phyloP scores from a whole-genome alignment of 2,329 filamentous ascomycete genomes.

The Aspergillus brunneoviolaceus region DNA sequence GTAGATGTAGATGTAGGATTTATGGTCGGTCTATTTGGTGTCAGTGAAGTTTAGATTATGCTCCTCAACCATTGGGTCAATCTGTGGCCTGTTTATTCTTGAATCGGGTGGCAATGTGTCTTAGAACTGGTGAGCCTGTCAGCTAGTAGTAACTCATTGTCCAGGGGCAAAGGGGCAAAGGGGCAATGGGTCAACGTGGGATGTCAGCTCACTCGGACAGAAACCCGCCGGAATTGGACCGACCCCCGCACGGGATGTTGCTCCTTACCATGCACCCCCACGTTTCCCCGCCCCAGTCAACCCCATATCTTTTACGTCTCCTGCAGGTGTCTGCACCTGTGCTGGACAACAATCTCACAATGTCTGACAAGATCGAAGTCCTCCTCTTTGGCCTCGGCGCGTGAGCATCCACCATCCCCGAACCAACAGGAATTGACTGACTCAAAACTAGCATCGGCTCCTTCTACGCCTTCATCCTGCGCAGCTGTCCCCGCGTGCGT shows the following conservation, averaged over 20 bases:
- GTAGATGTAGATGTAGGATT: too few species aligned
- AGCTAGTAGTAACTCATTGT: too few species aligned
- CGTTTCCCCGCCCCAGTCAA: background rate
- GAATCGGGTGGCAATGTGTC: too few species aligned
- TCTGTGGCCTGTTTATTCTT: too few species aligned
- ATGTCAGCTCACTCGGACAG: background rate
- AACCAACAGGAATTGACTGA: background rate
- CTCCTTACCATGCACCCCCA: background rate
- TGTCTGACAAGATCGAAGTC: conserved; percentile 36
- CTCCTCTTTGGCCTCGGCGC: conserved; percentile 56
- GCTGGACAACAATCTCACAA: background rate
- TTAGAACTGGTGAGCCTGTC: too few species aligned
- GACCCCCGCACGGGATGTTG: background rate
- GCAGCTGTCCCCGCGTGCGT: conserved; percentile 41
- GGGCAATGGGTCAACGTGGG: too few species aligned
- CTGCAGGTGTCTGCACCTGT: too few species aligned
- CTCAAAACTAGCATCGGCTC: conserved; percentile 52
- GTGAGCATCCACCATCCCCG: conserved; percentile 38
- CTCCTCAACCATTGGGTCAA: too few species aligned
- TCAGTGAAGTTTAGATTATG: too few species aligned
- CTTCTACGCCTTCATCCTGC: conserved; percentile 58
- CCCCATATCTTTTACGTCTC: background rate
- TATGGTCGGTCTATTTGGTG: too few species aligned
- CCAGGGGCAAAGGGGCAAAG: too few species aligned
- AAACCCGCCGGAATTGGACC: background rate